phyloP scores from a whole-genome alignment of 768 basidiomycete species.

The Serpula lacrymans region DNA sequence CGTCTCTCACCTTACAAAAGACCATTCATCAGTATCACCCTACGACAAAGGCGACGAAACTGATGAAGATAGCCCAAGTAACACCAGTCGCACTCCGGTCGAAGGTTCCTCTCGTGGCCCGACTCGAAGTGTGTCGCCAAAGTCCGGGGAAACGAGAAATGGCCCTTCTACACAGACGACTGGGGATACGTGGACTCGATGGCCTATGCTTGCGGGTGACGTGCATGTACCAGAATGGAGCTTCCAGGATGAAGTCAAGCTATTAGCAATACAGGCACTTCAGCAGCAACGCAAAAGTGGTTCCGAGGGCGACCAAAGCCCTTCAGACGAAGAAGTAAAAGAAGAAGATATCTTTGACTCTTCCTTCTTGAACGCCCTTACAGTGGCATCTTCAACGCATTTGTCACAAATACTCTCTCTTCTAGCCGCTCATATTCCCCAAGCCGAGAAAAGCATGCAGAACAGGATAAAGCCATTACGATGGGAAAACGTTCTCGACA shows the following conservation, averaged over 20 bases:
- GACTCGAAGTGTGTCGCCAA: constrained; percentile 2
- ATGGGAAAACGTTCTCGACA: constrained; percentile 63
- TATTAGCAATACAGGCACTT: constrained; percentile 40
- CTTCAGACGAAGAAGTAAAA: constrained; percentile 19
- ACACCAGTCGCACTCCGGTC: constrained; percentile 1
- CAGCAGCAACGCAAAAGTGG: constrained; percentile 13
- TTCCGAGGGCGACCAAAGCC: constrained; percentile 18
- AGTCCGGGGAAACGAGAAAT: too few relatives aligned
- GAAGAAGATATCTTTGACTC: constrained; percentile 27
- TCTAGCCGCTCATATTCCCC: constrained; percentile 54
- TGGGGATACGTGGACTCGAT: constrained; percentile 66
- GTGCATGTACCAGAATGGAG: constrained; percentile 66
- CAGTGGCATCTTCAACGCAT: constrained; percentile 39
- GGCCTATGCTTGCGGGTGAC: constrained; percentile 67
- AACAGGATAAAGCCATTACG: constrained; percentile 58
- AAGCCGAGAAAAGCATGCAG: constrained; percentile 57
- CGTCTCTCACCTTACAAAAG: constrained; percentile 43
- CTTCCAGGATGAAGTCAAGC: constrained; percentile 63
- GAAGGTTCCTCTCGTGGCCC: too few relatives aligned
- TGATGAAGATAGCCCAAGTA: constrained; percentile 24
- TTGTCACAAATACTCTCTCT: constrained; percentile 52
- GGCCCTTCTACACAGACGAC: too few relatives aligned
- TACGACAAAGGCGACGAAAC: constrained; percentile 13
- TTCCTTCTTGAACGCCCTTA: constrained; percentile 34
- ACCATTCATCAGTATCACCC: constrained; percentile 13